A percentile compares a stretch with the other conserved stretches of the same genome.
Evolutionary conservation across 352 stramenopile species (phyloP).

Genomic region (Phytophthora pluvialis): DNA sequence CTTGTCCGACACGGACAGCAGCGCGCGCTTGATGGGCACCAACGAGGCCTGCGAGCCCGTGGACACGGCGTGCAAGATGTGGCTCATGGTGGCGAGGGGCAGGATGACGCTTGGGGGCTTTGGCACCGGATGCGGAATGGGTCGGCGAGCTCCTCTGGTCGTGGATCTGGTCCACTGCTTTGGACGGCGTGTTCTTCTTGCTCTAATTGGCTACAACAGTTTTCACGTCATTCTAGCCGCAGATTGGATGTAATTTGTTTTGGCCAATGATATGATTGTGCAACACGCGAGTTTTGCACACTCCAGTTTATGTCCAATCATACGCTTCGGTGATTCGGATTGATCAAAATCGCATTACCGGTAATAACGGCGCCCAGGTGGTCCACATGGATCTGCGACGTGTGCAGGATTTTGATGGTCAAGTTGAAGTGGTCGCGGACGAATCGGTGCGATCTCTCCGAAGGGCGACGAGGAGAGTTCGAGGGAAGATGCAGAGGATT

Average conservation of each 20-base stretch:
- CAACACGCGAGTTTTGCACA: constrained; percentile 9
- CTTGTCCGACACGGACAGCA: constrained; percentile 99
- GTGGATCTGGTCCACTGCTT: constrained; percentile 27
- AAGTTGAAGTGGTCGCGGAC: constrained; percentile 9
- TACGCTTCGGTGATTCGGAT: too few relatives aligned
- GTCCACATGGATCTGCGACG: constrained; percentile 6
- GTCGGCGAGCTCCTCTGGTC: neutral
- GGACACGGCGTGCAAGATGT: constrained; percentile 84
- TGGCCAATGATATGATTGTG: constrained; percentile 2
- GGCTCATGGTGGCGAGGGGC: constrained; percentile 55
- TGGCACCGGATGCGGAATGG: constrained; percentile 22
- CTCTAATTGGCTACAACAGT: constrained; percentile 27
- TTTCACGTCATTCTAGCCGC: neutral
- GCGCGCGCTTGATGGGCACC: constrained; percentile 94
- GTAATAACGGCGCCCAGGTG: too few relatives aligned
- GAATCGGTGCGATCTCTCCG: neutral
- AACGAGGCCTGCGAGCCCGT: constrained; percentile 69
- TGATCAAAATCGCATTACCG: too few relatives aligned
- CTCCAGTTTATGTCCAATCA: too few relatives aligned
- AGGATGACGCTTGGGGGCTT: constrained; percentile 20
- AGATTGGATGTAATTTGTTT: constrained; percentile 2
- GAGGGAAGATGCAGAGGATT: neutral
- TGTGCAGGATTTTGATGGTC: constrained; percentile 11
- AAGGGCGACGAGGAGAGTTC: neutral
- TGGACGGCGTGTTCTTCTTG: constrained; percentile 18